These are phyloP conservation scores for Lunasporangiospora selenospora DNA, from an alignment of 192 early-diverging fungal species.

Conservation along the genomic window DNA sequence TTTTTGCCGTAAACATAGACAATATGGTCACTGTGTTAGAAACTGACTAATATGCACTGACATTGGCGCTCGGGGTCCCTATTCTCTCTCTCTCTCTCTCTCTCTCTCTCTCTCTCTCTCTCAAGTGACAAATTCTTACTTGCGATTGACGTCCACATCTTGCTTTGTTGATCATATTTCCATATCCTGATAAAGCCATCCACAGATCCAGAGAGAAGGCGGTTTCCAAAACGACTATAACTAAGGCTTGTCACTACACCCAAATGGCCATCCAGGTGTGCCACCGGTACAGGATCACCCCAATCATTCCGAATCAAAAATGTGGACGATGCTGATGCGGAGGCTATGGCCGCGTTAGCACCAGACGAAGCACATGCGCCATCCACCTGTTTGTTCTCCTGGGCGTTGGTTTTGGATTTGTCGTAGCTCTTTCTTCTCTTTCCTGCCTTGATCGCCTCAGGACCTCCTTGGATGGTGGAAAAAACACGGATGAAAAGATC, in stretches of 20 bases:
- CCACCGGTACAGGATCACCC: slow-evolving; percentile 57
- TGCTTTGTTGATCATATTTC: slow-evolving; percentile 56
- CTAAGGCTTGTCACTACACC: slow-evolving; percentile 76
- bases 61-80: too few relatives aligned
- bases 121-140: too few relatives aligned
- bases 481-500: slow-evolving; percentile 82
- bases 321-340: slow-evolving; percentile 1
- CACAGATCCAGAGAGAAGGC: slow-evolving; percentile 73
- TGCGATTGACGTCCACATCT: slow-evolving; percentile 65
- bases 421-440: slow-evolving; percentile 19
- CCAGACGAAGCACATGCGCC: neutral
- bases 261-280: slow-evolving; percentile 72
- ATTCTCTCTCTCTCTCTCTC: too few relatives aligned
- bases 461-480: slow-evolving; percentile 64
- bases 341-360: neutral
- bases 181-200: slow-evolving; percentile 86
- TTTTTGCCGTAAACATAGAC: neutral
- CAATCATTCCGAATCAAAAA: slow-evolving; percentile 13
- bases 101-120: too few relatives aligned
- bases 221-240: slow-evolving; percentile 73
- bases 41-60: too few relatives aligned
- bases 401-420: slow-evolving; percentile 10
- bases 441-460: slow-evolving; percentile 31
- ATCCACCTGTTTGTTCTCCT: neutral
- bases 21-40: slow-evolving; percentile 4